These are phyloP conservation scores for Trichosporon sp. DNA, from an alignment of 1,284 basidiomycete species.

Conservation along the genomic window DNA sequence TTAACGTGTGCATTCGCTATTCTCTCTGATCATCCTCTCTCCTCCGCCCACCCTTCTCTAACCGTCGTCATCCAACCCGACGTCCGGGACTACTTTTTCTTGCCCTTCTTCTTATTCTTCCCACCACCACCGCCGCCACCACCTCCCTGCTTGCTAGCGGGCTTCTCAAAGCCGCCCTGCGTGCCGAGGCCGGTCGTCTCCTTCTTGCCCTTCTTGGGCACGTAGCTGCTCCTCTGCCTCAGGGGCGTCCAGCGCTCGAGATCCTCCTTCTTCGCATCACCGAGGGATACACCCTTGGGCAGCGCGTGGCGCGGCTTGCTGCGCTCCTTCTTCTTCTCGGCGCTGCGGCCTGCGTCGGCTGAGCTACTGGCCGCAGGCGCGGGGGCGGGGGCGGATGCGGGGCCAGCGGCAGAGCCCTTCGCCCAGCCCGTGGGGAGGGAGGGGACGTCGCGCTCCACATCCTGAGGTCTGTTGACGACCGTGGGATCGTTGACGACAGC, in stretches of 20 bases:
- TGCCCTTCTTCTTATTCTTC: constrained; percentile 32
- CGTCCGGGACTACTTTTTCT: constrained; percentile 29
- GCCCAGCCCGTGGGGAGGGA: constrained; percentile 50
- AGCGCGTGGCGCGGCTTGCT: constrained; percentile 50
- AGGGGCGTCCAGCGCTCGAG: constrained; percentile 56
- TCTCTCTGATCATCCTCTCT: neutral
- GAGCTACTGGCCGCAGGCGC: neutral
- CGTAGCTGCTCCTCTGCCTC: constrained; percentile 47
- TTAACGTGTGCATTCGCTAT: too few relatives aligned
- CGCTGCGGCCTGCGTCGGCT: constrained; percentile 22
- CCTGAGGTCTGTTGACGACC: constrained; percentile 38
- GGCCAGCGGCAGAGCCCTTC: constrained; percentile 20
- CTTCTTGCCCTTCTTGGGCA: constrained; percentile 55
- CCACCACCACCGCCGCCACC: constrained; percentile 25
- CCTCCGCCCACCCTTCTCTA: neutral
- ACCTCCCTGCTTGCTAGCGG: neutral
- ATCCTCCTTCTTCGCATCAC: constrained; percentile 49
- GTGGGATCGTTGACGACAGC: constrained; percentile 30
- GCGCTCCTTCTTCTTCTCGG: constrained; percentile 28
- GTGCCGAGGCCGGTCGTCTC: constrained; percentile 37
- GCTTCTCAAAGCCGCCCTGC: constrained; percentile 25
- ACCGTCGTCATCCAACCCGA: too few relatives aligned
- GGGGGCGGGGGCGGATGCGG: neutral
- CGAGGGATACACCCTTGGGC: constrained; percentile 50
- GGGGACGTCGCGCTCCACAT: constrained; percentile 49